Evolutionary conservation across 306 rosid genomes (phyloP), one percentile per base, ranked within the genome.

Genomic region (Medicago arabica): DNA sequence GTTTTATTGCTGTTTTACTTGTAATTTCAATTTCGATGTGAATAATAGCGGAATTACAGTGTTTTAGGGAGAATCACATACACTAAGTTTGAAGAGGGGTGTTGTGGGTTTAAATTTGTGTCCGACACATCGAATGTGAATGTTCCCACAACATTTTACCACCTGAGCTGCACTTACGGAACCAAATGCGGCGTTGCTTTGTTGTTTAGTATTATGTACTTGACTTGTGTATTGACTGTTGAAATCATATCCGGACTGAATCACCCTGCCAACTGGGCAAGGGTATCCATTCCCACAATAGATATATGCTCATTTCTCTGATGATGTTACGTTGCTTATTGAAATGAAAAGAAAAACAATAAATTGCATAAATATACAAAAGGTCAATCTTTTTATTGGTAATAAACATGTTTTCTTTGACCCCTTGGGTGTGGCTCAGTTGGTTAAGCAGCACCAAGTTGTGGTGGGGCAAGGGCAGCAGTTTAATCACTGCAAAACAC

Each of bases 11-110:
- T 34, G 38, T 34, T 34, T 34, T 31, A 38, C 6, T 41, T 57
- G 53, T 57, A 59, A 67, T 72, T 67, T 47, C 65, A 19, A 66
- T 65, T 65, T 19, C 17, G 61, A 18, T 31, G 12, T 19, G 70
- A 18, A 18, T 19, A 39, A 38, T 19, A 12, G 55, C 2, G 16
- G 34, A 50, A 72, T 39, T 82, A 19, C 9, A 1, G 57, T 50
- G 57, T 50, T 34, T 34, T 34, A 34, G 38, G 6, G 38, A 34
- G 38, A 34, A 34, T 34, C 7, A 6, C 38, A 34, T 34, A 31
- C 36, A 31, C 36, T 31, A 34, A 34, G 38, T 34, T 0, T 34
- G 38, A 6, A 34, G 38, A 34, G 38, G 38, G 38, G 38, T 34
- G 5, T 34, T 34, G 38, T 34, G 38, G 38, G 38, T 34, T 34